Conservation (phyloP, 768 basidiomycete genomes). For the Rhodotorula diobovata region DNA sequence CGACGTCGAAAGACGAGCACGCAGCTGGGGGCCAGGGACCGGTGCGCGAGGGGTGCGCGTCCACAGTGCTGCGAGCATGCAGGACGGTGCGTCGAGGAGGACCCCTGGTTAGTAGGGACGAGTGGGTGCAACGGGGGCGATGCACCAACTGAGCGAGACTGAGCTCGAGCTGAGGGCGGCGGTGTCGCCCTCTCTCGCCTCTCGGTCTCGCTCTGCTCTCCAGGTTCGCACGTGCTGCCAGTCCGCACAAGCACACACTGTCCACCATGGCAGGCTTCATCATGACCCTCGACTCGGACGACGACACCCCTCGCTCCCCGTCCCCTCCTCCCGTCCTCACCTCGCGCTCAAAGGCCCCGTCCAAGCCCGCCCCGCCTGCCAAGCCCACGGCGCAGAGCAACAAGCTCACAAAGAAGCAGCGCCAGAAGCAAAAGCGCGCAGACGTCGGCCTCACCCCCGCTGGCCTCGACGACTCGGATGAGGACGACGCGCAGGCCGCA, state of each 20-base stretch:
- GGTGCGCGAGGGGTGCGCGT: too few relatives aligned
- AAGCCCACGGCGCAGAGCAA: conserved; percentile 4
- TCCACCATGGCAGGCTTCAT: conserved; percentile 35
- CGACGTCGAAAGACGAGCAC: too few relatives aligned
- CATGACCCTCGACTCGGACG: conserved; percentile 43
- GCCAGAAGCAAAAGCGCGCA: conserved; percentile 16
- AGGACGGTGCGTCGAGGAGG: too few relatives aligned
- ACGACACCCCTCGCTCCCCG: conserved; percentile 26
- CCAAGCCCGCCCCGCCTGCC: neutral
- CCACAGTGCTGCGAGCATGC: too few relatives aligned
- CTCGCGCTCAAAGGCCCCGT: neutral
- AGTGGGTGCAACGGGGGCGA: too few relatives aligned
- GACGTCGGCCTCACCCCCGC: neutral
- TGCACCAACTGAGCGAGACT: neutral
- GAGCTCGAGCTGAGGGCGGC: neutral
- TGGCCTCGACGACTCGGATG: neutral
- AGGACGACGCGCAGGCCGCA: conserved; percentile 1
- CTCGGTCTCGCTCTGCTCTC: neutral
- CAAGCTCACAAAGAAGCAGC: conserved; percentile 10
- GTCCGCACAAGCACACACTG: neutral
- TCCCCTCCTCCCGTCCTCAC: neutral
- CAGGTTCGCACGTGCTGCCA: too few relatives aligned
- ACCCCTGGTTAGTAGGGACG: too few relatives aligned
- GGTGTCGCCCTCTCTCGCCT: too few relatives aligned
- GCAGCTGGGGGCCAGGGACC: too few relatives aligned